A percentile compares a stretch with the other conserved stretches of the same genome.
phyloP scores from a whole-genome alignment of 2,329 filamentous ascomycete genomes.

The Fusarium tricinctum region DNA sequence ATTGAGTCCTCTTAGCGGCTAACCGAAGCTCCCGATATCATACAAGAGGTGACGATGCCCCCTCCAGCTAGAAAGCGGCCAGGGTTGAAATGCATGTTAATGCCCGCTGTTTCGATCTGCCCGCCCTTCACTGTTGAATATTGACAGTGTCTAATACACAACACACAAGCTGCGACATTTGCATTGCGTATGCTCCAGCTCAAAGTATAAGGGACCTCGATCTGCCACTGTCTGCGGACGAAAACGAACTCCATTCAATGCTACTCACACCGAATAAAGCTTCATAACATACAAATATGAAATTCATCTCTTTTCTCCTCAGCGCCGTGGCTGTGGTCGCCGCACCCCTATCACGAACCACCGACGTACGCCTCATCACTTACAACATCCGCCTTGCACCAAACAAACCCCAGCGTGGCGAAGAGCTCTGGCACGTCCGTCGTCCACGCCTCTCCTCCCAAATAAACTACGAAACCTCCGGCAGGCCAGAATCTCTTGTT shows the following conservation, averaged over 20 bases:
- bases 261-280: background rate
- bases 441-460: slow-evolving; percentile 66
- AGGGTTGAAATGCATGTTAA: background rate
- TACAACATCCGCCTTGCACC: slow-evolving; percentile 76
- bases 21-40: slow-evolving; percentile 7
- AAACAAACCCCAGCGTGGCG: slow-evolving; percentile 61
- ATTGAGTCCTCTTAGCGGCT: slow-evolving; percentile 7
- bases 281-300: slow-evolving; percentile 35
- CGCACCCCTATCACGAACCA: slow-evolving; percentile 27
- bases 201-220: too few species aligned
- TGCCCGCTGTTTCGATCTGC: background rate
- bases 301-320: slow-evolving; percentile 23
- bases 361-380: slow-evolving; percentile 67
- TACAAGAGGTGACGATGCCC: slow-evolving; percentile 18
- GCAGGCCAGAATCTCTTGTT: slow-evolving; percentile 65
- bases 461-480: slow-evolving; percentile 64
- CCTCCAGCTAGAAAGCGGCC: background rate
- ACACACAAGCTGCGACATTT: background rate
- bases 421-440: slow-evolving; percentile 70
- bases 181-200: background rate
- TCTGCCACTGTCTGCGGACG: too few species aligned
- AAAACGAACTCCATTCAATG: background rate
- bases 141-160: background rate
- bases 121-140: background rate
- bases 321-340: slow-evolving; percentile 23